A percentile compares a stretch with the other conserved stretches of the same genome.
phyloP scores from a whole-genome alignment of 75 land plant genomes.

The Cupressus sempervirens region DNA sequence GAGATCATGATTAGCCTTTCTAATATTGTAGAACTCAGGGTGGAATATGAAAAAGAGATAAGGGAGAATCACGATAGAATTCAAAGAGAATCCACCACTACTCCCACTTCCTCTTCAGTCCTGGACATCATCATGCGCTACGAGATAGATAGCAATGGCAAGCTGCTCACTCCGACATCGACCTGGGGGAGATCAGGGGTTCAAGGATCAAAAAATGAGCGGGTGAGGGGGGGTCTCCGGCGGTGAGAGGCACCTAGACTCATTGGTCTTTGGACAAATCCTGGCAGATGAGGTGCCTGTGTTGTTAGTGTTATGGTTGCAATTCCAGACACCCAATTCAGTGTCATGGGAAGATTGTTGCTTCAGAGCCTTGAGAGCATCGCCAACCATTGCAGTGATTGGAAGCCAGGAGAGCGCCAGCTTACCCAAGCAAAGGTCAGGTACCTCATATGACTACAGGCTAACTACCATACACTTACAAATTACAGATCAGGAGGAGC shows the following conservation, averaged over 20 bases:
- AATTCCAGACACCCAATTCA: conserved; percentile 44
- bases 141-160: conserved; percentile 11
- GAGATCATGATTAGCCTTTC: too few species aligned
- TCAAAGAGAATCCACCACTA: not conserved
- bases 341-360: conserved; percentile 14
- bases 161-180: conserved; percentile 11
- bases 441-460: conserved; percentile 43
- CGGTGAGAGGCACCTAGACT: too few species aligned
- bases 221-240: too few species aligned
- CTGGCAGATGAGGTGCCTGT: too few species aligned
- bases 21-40: too few species aligned
- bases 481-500: not conserved
- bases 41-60: too few species aligned
- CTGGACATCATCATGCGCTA: conserved; percentile 18
- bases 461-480: conserved; percentile 70
- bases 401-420: conserved; percentile 54
- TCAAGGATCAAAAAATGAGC: too few species aligned
- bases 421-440: conserved; percentile 85
- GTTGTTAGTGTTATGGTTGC: conserved; percentile 15
- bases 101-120: conserved; percentile 19
- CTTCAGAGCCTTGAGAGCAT: conserved; percentile 45
- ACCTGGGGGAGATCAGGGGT: too few species aligned
- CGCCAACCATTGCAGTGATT: conserved; percentile 44
- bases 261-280: too few species aligned
- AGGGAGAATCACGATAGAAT: not conserved